Evolutionary conservation across 306 rosid genomes (phyloP).

Genomic region (Crataegus laevigata): DNA sequence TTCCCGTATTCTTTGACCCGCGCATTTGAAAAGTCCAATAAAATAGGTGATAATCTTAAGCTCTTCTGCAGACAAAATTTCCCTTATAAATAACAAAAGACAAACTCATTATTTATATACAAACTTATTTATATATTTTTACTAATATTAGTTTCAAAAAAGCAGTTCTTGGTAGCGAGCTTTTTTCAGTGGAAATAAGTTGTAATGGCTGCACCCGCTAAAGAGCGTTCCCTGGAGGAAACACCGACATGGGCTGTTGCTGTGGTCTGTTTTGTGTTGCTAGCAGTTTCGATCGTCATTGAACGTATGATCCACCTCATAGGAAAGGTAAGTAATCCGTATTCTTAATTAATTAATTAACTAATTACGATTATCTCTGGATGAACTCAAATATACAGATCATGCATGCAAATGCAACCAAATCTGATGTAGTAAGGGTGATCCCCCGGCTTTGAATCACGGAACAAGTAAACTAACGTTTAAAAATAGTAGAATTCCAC

Average conservation of each 20-base stretch:
- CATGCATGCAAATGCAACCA: neutral
- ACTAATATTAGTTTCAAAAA: too few species aligned
- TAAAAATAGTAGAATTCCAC: neutral
- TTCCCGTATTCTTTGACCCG: too few species aligned
- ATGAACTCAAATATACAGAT: neutral
- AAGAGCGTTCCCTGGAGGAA: conserved; percentile 37
- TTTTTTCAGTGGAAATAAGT: neutral
- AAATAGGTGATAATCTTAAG: too few species aligned
- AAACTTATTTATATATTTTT: too few species aligned
- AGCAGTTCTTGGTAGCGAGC: neutral
- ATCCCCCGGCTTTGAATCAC: neutral
- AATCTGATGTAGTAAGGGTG: neutral
- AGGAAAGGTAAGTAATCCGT: conserved; percentile 28
- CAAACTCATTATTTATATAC: neutral
- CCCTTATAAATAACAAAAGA: neutral
- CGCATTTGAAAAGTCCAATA: neutral
- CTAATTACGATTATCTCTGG: neutral
- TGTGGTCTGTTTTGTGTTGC: conserved; percentile 49
- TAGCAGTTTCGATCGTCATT: conserved; percentile 48
- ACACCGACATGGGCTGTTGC: conserved; percentile 84
- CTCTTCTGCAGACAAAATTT: neutral
- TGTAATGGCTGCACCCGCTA: neutral
- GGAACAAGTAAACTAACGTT: neutral
- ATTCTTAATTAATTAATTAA: neutral
- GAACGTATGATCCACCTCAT: conserved; percentile 43